Evolutionary conservation across 305 asterid species (phyloP).

Genomic region (Solanum hybrid): DNA sequence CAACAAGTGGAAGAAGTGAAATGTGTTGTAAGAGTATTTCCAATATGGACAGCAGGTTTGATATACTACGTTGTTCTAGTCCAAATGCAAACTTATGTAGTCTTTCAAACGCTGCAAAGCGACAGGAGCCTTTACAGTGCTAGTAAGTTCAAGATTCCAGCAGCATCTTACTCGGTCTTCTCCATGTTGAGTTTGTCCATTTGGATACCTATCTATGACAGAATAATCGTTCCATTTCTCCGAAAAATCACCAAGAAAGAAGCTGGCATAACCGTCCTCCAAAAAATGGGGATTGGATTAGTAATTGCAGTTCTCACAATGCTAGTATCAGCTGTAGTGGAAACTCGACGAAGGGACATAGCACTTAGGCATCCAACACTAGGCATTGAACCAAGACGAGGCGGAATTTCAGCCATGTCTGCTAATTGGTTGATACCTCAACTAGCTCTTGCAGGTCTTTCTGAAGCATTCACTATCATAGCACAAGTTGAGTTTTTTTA

Average conservation of each 20-base stretch:
- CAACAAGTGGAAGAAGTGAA: constrained; percentile 49
- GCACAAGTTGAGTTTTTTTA: constrained; percentile 56
- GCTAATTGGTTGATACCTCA: constrained; percentile 58
- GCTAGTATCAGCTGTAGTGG: constrained; percentile 33
- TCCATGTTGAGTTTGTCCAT: constrained; percentile 33
- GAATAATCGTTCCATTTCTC: constrained; percentile 26
- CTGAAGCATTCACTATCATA: constrained; percentile 54
- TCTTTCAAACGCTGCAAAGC: constrained; percentile 44
- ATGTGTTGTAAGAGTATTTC: constrained; percentile 35
- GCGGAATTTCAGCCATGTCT: constrained; percentile 59
- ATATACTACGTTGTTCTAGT: constrained; percentile 25
- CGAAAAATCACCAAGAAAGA: constrained; percentile 24
- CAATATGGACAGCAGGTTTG: constrained; percentile 27
- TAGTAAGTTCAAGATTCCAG: constrained; percentile 33
- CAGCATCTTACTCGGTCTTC: constrained; percentile 37
- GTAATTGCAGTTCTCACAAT: constrained; percentile 22
- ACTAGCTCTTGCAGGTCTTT: constrained; percentile 39
- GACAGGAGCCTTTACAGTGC: constrained; percentile 20
- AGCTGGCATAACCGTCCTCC: constrained; percentile 34
- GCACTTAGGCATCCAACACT: constrained; percentile 38
- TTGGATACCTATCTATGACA: constrained; percentile 40
- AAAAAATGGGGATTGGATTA: constrained; percentile 38
- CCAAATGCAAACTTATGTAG: constrained; percentile 30
- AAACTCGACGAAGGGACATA: constrained; percentile 24
- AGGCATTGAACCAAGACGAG: constrained; percentile 40